Conservation (phyloP, 129 eudicot genomes). For the Arctium minus region DNA sequence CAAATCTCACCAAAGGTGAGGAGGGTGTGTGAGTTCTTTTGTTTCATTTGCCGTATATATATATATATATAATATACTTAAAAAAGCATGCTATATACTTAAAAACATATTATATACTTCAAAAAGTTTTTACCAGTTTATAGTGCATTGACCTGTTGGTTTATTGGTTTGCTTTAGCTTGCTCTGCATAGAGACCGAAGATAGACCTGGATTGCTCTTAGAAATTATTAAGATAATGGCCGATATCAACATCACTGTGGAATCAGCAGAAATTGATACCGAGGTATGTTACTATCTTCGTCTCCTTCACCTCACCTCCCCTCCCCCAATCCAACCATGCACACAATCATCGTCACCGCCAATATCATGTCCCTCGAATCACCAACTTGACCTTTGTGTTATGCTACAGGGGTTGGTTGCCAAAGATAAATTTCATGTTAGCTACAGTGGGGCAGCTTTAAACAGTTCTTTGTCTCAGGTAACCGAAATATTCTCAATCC, state of each 20-base stretch:
- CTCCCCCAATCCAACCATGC: background rate
- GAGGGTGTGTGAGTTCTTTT: background rate
- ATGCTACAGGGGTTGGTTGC: slow-evolving; percentile 74
- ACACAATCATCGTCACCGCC: background rate
- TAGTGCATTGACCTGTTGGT: slow-evolving; percentile 5
- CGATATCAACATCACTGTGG: slow-evolving; percentile 66
- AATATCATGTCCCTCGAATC: background rate
- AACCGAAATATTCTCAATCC: slow-evolving; percentile 1
- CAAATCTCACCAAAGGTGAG: background rate
- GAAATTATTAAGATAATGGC: slow-evolving; percentile 77
- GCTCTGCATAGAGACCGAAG: slow-evolving; percentile 88
- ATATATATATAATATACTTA: too few relatives aligned
- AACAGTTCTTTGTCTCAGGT: slow-evolving; percentile 85
- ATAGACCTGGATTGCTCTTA: slow-evolving; percentile 84
- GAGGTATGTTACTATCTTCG: slow-evolving; percentile 42
- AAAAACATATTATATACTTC: too few relatives aligned
- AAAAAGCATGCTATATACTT: too few relatives aligned
- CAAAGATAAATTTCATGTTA: slow-evolving; percentile 87
- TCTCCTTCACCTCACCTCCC: slow-evolving; percentile 2
- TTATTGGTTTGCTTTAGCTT: slow-evolving; percentile 49
- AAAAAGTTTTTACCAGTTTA: background rate
- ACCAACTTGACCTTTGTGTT: background rate
- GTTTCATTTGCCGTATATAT: background rate
- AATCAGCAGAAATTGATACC: slow-evolving; percentile 93
- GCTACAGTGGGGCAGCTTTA: slow-evolving; percentile 84